Base-by-base conservation (phyloP, 306 rosid genomes). In the Gastrolobium villosum region DNA sequence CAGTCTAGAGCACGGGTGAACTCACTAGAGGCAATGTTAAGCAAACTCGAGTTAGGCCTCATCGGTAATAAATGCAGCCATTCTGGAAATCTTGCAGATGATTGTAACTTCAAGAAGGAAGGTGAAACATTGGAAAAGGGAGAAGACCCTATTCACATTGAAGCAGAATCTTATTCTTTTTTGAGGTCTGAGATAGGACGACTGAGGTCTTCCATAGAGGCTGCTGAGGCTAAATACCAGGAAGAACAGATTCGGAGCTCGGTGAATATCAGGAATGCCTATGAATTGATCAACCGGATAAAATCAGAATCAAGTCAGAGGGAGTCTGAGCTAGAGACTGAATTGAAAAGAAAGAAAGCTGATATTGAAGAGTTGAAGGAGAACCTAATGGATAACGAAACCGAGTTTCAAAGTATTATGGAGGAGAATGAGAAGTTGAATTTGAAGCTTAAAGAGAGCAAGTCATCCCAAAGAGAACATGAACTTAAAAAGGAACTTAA, bases 321-420 rank as follows among this genome's bases (percentile, higher is more conserved):
- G 70, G 92, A 87, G 76, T 81, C 65, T 41, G 86, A 86, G 60
- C 79, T 91, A 61, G 84, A 72, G 72, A 71, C 75, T 10, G 96
- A 89, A 67, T 72, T 92, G 71, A 65, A 67, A 62, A 85, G 56
- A 85, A 82, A 71, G 50, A 88, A 85, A 69, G 81, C 81, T 32
- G 89, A 83, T 39, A 63, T 91, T 56, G 98, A 96, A 63, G 90
- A 91, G 10, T 83, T 93, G 86, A 91, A 85, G 69, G 90, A 89
- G 8, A 89, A 87, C 54, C 69, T 96, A 52, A 87, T 96, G 98
- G 98, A 93, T 45, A 96, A 88, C 86, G 98, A 96, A 85, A 96
- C 90, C 11, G 92, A 93, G 78, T 70, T 93, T 56, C 96, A 93
- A 61, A 72, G 94, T 69, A 85, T 96, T 80, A 74, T 85, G 5